Evolutionary conservation across 2,329 filamentous ascomycete genomes (phyloP), one percentile per base, ranked within the genome.

Genomic region (Phoma sp.): DNA sequence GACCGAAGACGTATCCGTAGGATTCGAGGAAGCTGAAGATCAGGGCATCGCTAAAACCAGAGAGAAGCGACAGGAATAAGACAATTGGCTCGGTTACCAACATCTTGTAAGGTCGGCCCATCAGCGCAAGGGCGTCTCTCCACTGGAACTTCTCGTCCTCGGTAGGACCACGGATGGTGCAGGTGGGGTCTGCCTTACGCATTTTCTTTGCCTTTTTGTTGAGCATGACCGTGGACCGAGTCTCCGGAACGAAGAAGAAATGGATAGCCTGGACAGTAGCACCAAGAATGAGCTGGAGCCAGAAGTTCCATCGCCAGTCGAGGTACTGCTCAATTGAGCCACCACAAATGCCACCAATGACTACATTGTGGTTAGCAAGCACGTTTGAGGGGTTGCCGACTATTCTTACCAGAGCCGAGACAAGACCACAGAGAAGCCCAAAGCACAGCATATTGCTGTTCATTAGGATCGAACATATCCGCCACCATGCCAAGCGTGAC

Each of bases 221-320:
- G 79, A 95, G 86, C 80, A 94, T 82, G 58, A 92, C 83, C 2
- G 88, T 91, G 0, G 86, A 83, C 44, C 90, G 82, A 0, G 91
- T 94, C 74, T 95, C 91, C 1, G 89, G 89, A 2, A 94, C 90
- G 5, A 85, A 79, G 55, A 89, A 70, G 41, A 87, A 76, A 70
- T 92, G 90, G 8, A 90, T 67, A 3, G 83, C 21, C 67, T 94
- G 90, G 2, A 91, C 84, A 25, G 84, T 80, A 5, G 75, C 85
- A 24, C 91, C 91, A 50, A 95, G 88, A 61, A 92, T 91, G 57
- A 95, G 84, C 74, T 93, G 90, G 60, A 93, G 88, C 89, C 90
- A 95, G 73, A 94, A 92, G 53, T 82, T 85, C 87, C 87, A 92
- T 60, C 83, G 82, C 90, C 90, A 94, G 15, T 84, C 77, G 1